These are phyloP conservation scores for Dothistroma pini DNA, from an alignment of 2,329 filamentous ascomycete species.

Conservation along the genomic window DNA sequence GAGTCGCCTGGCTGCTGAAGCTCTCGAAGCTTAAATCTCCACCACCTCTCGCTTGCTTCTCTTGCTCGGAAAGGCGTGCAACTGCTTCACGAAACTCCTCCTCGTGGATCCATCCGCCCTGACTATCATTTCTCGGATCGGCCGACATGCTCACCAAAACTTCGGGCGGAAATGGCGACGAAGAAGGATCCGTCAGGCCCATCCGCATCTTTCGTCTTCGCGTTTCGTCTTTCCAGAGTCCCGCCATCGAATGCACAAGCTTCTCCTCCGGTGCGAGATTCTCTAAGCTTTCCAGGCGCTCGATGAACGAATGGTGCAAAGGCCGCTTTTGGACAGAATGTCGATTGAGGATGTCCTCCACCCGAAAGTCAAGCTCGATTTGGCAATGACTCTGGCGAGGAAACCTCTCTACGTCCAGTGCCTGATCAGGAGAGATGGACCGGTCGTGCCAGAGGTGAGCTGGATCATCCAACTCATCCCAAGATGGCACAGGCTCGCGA, in stretches of 20 bases:
- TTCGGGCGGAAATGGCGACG: slow-evolving; percentile 75
- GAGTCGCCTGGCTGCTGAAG: slow-evolving; percentile 57
- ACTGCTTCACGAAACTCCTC: slow-evolving; percentile 72
- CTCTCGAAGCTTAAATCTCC: slow-evolving; percentile 57
- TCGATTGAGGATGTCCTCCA: slow-evolving; percentile 83
- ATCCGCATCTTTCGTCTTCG: slow-evolving; percentile 70
- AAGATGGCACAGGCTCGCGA: slow-evolving; percentile 69
- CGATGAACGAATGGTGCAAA: slow-evolving; percentile 83
- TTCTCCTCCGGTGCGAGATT: slow-evolving; percentile 67
- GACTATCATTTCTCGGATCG: slow-evolving; percentile 65
- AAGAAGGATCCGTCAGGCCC: slow-evolving; percentile 59
- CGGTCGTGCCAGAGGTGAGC: slow-evolving; percentile 75
- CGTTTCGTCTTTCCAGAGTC: slow-evolving; percentile 87
- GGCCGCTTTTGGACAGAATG: slow-evolving; percentile 68
- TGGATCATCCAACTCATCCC: slow-evolving; percentile 58
- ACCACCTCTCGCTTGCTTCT: slow-evolving; percentile 50
- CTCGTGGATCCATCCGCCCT: slow-evolving; percentile 91
- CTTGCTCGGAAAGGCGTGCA: slow-evolving; percentile 59
- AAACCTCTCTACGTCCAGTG: slow-evolving; percentile 61
- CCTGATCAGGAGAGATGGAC: slow-evolving; percentile 58
- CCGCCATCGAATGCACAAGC: slow-evolving; percentile 89
- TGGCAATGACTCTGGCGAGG: slow-evolving; percentile 83
- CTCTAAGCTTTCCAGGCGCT: slow-evolving; percentile 52
- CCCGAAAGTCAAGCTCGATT: slow-evolving; percentile 84
- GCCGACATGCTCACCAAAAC: slow-evolving; percentile 86